These are phyloP conservation scores for Globisporangium acanthophoron DNA, from an alignment of 352 stramenopile genomes.

Conservation along the genomic window DNA sequence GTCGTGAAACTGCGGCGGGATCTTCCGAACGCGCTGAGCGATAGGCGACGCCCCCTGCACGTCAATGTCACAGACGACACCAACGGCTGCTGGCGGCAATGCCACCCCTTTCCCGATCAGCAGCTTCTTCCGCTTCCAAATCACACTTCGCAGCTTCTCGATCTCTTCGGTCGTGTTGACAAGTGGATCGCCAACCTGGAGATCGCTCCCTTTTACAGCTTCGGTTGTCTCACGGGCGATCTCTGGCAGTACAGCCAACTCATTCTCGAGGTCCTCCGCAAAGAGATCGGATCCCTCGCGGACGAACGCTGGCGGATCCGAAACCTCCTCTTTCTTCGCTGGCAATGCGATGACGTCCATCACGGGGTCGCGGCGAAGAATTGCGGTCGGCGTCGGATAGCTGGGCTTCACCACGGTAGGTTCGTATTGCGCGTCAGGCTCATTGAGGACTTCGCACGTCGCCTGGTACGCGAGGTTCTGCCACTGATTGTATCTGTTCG, in stretches of 20 bases:
- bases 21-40: constrained; percentile 7
- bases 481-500: constrained; percentile 1
- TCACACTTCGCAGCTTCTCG: background rate
- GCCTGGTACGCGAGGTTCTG: constrained; percentile 4
- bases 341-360: no score
- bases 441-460: background rate
- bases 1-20: constrained; percentile 10
- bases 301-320: no score
- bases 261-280: no score
- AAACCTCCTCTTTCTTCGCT: no score
- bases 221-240: no score
- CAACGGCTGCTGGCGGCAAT: constrained; percentile 6
- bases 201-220: constrained; percentile 3
- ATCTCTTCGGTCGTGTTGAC: constrained; percentile 1
- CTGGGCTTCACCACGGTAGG: no score
- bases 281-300: no score
- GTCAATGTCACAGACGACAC: constrained; percentile 14
- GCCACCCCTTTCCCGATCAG: constrained; percentile 15
- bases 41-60: constrained; percentile 6
- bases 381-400: no score
- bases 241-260: no score
- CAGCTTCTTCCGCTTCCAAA: constrained; percentile 1
- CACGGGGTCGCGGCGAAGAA: no score
- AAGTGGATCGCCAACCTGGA: no score
- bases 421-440: background rate